A percentile compares a stretch with the other conserved stretches of the same genome.
phyloP scores from a whole-genome alignment of 2,329 filamentous ascomycete genomes.

The Hawksworthiomyces lignivorus region DNA sequence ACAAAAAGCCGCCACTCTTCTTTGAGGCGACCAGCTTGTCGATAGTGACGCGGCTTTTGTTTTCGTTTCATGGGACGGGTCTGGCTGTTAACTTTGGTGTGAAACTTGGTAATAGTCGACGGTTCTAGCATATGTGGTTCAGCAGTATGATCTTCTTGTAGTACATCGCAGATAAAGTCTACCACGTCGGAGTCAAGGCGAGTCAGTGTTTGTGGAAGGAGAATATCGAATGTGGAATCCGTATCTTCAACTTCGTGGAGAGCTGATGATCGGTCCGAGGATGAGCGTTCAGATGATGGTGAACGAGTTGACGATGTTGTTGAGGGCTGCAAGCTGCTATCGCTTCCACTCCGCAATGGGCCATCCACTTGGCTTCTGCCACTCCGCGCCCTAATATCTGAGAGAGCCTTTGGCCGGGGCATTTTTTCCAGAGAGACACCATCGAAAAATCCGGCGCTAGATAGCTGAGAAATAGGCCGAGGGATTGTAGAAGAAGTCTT shows the following conservation, averaged over 20 bases:
- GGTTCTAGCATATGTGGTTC: slow-evolving; percentile 43
- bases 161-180: slow-evolving; percentile 52
- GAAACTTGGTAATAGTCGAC: slow-evolving; percentile 23
- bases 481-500: slow-evolving; percentile 19
- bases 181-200: slow-evolving; percentile 47
- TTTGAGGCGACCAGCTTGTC: slow-evolving; percentile 23
- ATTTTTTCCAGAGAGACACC: slow-evolving; percentile 26
- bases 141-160: slow-evolving; percentile 47
- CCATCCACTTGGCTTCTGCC: slow-evolving; percentile 16
- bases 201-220: slow-evolving; percentile 50
- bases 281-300: slow-evolving; percentile 16
- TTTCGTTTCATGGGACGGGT: slow-evolving; percentile 28
- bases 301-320: slow-evolving; percentile 12
- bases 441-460: slow-evolving; percentile 25
- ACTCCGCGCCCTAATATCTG: slow-evolving; percentile 11
- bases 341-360: slow-evolving; percentile 13
- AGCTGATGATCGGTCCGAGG: slow-evolving; percentile 14
- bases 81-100: slow-evolving; percentile 20
- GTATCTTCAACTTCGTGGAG: slow-evolving; percentile 10
- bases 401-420: slow-evolving; percentile 21
- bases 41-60: slow-evolving; percentile 16
- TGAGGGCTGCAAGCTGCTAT: slow-evolving; percentile 15
- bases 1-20: slow-evolving; percentile 53
- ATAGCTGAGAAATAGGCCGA: slow-evolving; percentile 27
- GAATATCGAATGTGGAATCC: slow-evolving; percentile 23